Base-by-base conservation (phyloP, 2,329 filamentous ascomycete species). In the Venturia aucupariae region DNA sequence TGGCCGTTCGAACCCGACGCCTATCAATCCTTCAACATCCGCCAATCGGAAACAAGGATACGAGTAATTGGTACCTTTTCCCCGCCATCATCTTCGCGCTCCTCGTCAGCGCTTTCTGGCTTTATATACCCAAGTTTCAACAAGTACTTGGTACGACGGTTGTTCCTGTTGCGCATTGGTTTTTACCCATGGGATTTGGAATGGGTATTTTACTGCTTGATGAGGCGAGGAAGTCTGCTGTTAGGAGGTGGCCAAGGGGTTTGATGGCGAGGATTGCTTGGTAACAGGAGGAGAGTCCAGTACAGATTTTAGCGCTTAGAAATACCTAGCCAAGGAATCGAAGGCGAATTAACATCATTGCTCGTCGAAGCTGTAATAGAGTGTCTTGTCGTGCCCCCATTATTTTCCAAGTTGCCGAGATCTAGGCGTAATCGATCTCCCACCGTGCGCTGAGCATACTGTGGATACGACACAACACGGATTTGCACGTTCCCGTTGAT, bases 91-190 rank as follows among this genome's bases (percentile, higher is more conserved):
- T 84, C 0, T 90, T 92, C 70, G 81, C 88, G 0, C 75, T 92
- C 10, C 77, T 80, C 24, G 87, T 92, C 75, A 86, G 85, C 7
- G 82, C 92, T 63, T 82, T 92, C 67, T 79, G 79, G 70, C 75
- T 78, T 46, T 91, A 92, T 70, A 83, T 89, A 1, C 86, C 87
- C 0, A 77, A 80, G 3, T 77, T 92, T 38, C 86, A 90, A 72
- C 71, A 72, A 0, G 79, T 84, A 1, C 76, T 91, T 1, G 81
- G 75, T 22, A 91, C 88, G 0, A 80, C 83, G 0, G 71, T 76
- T 0, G 85, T 92, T 0, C 87, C 89, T 0, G 84, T 86, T 0
- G 88, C 89, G 73, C 80, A 92, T 71, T 93, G 87, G 83, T 92
- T 93, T 72, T 71, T 93, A 61, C 89, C 90, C 0, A 85, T 89